Conservation (phyloP, 192 early-diverging fungal genomes). For the Mortierella alpina region DNA sequence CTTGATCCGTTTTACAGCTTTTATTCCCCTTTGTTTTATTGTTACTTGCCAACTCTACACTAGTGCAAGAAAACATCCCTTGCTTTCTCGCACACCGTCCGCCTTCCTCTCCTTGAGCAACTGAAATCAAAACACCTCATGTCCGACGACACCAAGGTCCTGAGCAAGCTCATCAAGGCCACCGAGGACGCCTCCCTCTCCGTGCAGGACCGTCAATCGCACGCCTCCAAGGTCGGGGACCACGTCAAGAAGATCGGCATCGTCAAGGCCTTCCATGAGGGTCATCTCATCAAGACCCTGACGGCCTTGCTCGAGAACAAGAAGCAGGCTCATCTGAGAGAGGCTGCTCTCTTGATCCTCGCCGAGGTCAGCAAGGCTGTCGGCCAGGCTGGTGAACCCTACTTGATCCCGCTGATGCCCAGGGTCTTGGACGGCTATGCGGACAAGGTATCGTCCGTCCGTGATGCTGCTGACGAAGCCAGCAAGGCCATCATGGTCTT, state of each 20-base stretch:
- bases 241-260: constrained; percentile 67
- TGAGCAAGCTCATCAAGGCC: constrained; percentile 56
- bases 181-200: constrained; percentile 30
- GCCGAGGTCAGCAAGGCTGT: constrained; percentile 64
- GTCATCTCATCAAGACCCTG: constrained; percentile 66
- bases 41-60: no score
- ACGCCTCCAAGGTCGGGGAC: constrained; percentile 61
- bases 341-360: constrained; percentile 69
- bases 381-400: constrained; percentile 73
- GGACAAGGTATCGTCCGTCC: constrained; percentile 61
- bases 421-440: constrained; percentile 68
- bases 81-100: no score
- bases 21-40: neutral
- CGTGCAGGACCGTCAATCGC: constrained; percentile 15
- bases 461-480: constrained; percentile 54
- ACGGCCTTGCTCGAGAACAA: constrained; percentile 72
- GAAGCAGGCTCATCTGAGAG: constrained; percentile 68
- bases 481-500: constrained; percentile 56
- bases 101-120: no score
- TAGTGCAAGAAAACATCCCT: no score
- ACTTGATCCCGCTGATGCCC: constrained; percentile 69
- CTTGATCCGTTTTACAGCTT: constrained; percentile 3
- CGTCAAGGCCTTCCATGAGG: constrained; percentile 64
- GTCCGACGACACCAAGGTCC: constrained; percentile 27
- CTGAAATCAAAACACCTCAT: neutral